Percentiles rank a stretch among this genome's conserved stretches.
Evolutionary conservation across 2,329 filamentous ascomycete genomes (phyloP).

Genomic region (Microcyclosporella mali): DNA sequence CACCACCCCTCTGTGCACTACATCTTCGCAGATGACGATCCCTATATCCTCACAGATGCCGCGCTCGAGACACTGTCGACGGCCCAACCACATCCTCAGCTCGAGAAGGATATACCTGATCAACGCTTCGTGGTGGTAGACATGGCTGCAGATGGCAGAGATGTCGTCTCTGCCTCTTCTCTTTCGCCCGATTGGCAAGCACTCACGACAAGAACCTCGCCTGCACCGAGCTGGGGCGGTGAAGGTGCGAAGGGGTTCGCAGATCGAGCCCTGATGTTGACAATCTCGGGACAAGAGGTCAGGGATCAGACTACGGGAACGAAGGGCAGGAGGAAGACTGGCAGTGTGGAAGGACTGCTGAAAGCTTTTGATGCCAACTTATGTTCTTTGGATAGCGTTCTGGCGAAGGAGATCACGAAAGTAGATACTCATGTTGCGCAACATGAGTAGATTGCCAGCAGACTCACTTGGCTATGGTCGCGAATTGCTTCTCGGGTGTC

Average conservation of each 20-base stretch:
- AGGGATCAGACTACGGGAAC: constrained; percentile 19
- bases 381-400: constrained; percentile 32
- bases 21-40: constrained; percentile 87
- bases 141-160: constrained; percentile 40
- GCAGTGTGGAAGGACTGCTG: constrained; percentile 35
- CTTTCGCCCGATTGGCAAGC: constrained; percentile 70
- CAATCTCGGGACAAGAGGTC: constrained; percentile 49
- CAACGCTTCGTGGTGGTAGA: constrained; percentile 56
- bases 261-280: constrained; percentile 52
- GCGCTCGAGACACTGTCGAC: constrained; percentile 46
- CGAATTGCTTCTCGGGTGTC: too few species aligned
- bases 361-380: constrained; percentile 33
- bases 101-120: constrained; percentile 19
- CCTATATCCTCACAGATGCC: constrained; percentile 65
- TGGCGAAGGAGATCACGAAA: constrained; percentile 11
- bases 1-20: constrained; percentile 86
- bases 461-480: too few species aligned
- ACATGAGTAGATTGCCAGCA: background rate
- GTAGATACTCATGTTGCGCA: constrained; percentile 5
- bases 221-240: constrained; percentile 60
- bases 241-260: constrained; percentile 40
- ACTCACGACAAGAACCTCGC: constrained; percentile 46
- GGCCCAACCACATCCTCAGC: constrained; percentile 37
- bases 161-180: constrained; percentile 63
- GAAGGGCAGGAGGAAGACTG: constrained; percentile 27